A percentile compares a stretch with the other conserved stretches of the same genome.
Evolutionary conservation across 345 rosid genomes (phyloP).

Genomic region (Kernera saxatilis): DNA sequence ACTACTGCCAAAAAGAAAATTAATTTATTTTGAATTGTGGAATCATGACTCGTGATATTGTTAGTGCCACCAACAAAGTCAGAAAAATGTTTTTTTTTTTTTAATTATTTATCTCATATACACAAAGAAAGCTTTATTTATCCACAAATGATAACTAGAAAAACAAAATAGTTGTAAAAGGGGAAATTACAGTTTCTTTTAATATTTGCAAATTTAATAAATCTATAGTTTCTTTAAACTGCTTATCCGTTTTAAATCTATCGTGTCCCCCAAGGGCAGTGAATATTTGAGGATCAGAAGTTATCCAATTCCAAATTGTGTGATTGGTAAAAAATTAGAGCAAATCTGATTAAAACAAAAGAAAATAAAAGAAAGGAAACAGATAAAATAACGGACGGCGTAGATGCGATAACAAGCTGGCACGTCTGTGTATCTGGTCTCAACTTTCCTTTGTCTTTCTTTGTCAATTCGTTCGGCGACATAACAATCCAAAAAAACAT

Average conservation of each 20-base stretch:
- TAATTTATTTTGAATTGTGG: background rate
- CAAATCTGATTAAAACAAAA: background rate
- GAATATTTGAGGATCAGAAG: background rate
- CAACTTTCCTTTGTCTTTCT: background rate
- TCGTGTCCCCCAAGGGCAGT: background rate
- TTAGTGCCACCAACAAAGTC: conserved; percentile 16
- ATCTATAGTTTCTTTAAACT: background rate
- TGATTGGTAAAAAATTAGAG: background rate
- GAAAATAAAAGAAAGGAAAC: background rate
- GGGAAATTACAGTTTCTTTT: background rate
- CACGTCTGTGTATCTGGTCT: conserved; percentile 22
- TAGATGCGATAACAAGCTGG: conserved; percentile 25
- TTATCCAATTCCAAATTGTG: background rate
- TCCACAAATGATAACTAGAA: background rate
- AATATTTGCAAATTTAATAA: background rate
- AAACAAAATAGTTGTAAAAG: background rate
- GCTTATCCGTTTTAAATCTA: background rate
- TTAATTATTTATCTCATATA: background rate
- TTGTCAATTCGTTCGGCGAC: conserved; percentile 24
- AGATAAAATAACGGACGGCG: background rate
- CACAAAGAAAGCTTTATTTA: background rate
- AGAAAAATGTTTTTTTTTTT: background rate
- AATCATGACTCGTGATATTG: background rate
- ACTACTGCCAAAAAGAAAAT: background rate
- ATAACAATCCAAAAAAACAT: conserved; percentile 24